Evolutionary conservation across 2,329 filamentous ascomycete genomes (phyloP).

Genomic region (Basipetospora chlamydospora): DNA sequence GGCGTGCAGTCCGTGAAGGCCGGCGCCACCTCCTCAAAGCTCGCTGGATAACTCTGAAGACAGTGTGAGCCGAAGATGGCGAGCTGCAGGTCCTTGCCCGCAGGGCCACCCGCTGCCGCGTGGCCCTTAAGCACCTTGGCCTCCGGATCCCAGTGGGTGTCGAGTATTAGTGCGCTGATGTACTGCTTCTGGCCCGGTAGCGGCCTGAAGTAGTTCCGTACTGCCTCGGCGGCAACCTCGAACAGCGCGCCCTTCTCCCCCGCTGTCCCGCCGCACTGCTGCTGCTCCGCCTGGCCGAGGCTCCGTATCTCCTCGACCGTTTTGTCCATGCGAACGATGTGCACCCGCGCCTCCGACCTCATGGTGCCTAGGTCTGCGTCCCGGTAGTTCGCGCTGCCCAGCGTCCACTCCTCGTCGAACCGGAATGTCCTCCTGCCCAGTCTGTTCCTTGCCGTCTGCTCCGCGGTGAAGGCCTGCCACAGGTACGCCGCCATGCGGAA

Average conservation of each 20-base stretch:
- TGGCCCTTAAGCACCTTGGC: constrained; percentile 62
- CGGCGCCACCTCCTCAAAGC: constrained; percentile 77
- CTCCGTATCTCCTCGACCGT: constrained; percentile 74
- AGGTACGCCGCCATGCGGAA: constrained; percentile 91
- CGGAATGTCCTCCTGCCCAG: constrained; percentile 76
- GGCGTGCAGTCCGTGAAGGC: constrained; percentile 83
- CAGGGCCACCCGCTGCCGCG: constrained; percentile 64
- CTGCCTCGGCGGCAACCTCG: constrained; percentile 60
- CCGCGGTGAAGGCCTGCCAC: constrained; percentile 93
- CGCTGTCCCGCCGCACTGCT: constrained; percentile 36
- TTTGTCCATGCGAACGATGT: constrained; percentile 69
- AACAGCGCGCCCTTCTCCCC: constrained; percentile 62
- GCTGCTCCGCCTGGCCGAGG: constrained; percentile 65
- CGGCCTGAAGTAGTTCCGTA: constrained; percentile 63
- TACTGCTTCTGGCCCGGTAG: constrained; percentile 70
- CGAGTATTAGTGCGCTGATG: constrained; percentile 73
- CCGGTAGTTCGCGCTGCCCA: constrained; percentile 61
- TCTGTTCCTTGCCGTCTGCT: constrained; percentile 86
- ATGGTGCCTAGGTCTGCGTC: constrained; percentile 59
- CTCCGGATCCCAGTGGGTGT: constrained; percentile 72
- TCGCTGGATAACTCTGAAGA: constrained; percentile 79
- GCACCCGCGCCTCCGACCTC: constrained; percentile 82
- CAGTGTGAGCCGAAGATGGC: constrained; percentile 88
- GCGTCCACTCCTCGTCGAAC: constrained; percentile 91
- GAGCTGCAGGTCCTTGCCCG: constrained; percentile 55